Evolutionary conservation across 495 filamentous ascomycete species (phyloP).

Genomic region (Tuber brumale): DNA sequence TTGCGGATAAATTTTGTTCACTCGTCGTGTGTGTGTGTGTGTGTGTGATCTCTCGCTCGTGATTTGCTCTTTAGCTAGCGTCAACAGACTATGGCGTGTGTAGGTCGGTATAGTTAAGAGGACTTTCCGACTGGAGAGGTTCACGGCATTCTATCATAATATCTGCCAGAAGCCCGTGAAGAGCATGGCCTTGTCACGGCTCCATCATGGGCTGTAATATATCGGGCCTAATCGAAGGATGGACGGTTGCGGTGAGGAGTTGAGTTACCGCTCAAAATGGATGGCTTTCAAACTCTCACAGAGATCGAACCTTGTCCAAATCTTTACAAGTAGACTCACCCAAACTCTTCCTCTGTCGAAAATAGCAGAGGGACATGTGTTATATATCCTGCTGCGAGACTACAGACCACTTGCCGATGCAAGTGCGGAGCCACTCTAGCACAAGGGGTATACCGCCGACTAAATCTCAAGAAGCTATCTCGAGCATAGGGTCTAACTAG

Average conservation of each 20-base stretch:
- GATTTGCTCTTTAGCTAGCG: background rate
- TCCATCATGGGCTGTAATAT: background rate
- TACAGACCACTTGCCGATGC: background rate
- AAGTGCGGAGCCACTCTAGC: background rate
- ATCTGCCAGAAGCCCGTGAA: background rate
- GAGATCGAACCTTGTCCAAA: background rate
- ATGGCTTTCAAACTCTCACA: no score
- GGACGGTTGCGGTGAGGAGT: background rate
- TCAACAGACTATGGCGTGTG: background rate
- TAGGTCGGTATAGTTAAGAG: background rate
- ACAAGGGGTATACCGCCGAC: background rate
- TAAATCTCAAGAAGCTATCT: background rate
- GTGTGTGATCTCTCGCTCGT: background rate
- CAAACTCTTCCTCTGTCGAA: background rate
- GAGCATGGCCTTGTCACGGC: background rate
- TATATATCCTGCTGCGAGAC: background rate
- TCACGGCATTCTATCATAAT: background rate
- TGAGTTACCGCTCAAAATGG: background rate
- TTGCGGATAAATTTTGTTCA: background rate
- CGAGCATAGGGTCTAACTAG: background rate
- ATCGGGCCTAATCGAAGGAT: background rate
- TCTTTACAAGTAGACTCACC: background rate
- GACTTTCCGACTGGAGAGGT: background rate
- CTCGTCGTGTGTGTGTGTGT: background rate
- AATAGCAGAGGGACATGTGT: background rate